Conservation (phyloP, 352 stramenopile genomes). For the Achlya hypogyna region DNA sequence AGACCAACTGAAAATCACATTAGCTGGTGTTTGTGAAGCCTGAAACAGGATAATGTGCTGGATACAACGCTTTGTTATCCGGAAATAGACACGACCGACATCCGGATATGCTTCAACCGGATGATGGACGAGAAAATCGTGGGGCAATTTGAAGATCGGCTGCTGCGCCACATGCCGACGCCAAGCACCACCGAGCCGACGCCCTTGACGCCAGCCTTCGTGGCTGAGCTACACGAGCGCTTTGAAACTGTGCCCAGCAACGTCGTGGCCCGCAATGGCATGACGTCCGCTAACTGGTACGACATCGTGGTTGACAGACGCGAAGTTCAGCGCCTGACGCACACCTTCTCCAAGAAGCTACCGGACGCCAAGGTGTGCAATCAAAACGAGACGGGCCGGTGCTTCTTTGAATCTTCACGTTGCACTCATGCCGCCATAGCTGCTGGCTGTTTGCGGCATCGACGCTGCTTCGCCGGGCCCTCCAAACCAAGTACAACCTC, state of each 20-base stretch:
- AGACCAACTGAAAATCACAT: too few relatives aligned
- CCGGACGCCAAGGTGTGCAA: conserved; percentile 25
- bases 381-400: conserved; percentile 25
- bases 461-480: conserved; percentile 22
- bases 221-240: not conserved
- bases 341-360: conserved; percentile 13
- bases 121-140: too few relatives aligned
- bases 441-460: conserved; percentile 28
- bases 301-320: not conserved
- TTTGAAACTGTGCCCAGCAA: not conserved
- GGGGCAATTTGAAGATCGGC: too few relatives aligned
- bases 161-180: too few relatives aligned
- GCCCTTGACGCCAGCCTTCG: not conserved
- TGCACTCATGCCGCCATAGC: not conserved
- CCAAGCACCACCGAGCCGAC: too few relatives aligned
- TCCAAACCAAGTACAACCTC: conserved; percentile 24
- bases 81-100: too few relatives aligned
- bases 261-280: not conserved
- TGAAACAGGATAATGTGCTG: too few relatives aligned
- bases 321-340: not conserved
- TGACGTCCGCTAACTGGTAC: conserved; percentile 1
- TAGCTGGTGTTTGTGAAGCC: too few relatives aligned
- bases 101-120: too few relatives aligned
- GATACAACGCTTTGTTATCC: too few relatives aligned
- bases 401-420: not conserved